Conservation (phyloP, 306 rosid species). For the Glycine soja region DNA sequence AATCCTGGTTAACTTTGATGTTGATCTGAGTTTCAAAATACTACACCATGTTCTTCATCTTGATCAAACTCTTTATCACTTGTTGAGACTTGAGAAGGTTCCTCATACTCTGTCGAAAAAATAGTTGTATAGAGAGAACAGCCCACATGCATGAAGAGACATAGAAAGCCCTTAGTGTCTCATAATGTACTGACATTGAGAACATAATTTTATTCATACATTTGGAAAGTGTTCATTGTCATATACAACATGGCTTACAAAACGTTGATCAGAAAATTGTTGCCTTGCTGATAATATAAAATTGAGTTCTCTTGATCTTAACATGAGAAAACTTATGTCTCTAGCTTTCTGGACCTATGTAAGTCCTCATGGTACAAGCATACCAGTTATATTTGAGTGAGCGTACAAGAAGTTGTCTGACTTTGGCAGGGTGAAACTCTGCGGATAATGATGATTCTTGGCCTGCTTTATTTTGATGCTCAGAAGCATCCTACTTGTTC, state of each 20-base stretch:
- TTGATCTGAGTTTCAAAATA: slow-evolving; percentile 13
- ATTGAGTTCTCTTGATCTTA: not conserved
- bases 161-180: not conserved
- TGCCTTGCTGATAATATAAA: not conserved
- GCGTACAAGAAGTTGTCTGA: not conserved
- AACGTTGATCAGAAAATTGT: not conserved
- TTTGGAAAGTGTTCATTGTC: not conserved
- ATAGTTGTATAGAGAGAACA: not conserved
- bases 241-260: not conserved
- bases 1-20: slow-evolving; percentile 3
- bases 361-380: not conserved
- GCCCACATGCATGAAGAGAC: not conserved
- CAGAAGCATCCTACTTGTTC: not conserved
- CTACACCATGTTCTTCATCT: slow-evolving; percentile 2
- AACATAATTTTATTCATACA: not conserved
- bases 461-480: slow-evolving; percentile 15
- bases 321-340: not conserved
- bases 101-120: not conserved
- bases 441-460: slow-evolving; percentile 8
- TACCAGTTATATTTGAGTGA: slow-evolving; percentile 16
- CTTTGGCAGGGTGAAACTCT: slow-evolving; percentile 7
- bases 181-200: not conserved
- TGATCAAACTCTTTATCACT: not conserved
- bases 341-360: slow-evolving; percentile 2
- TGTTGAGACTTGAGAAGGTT: not conserved